Evolutionary conservation across 140 eudicot genomes (phyloP).

Genomic region (Erigeron philadelphicus): DNA sequence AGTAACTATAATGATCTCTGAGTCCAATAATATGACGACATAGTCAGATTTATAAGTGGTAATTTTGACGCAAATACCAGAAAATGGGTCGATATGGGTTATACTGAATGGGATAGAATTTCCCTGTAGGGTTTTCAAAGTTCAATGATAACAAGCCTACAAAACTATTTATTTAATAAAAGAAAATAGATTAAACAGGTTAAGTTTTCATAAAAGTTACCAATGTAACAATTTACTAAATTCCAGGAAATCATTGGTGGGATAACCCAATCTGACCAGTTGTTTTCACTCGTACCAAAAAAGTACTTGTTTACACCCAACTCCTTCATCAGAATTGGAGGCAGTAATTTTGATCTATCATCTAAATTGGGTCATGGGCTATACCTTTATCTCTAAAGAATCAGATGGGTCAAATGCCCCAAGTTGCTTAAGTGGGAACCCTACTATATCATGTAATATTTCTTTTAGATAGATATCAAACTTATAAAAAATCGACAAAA

Average conservation of each 20-base stretch:
- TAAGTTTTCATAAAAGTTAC: too few relatives aligned
- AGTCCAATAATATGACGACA: constrained; percentile 3
- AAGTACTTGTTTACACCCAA: too few relatives aligned
- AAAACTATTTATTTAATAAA: too few relatives aligned
- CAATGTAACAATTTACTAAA: too few relatives aligned
- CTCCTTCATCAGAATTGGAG: not conserved
- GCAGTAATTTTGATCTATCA: not conserved
- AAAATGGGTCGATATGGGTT: constrained; percentile 2
- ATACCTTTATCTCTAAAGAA: not conserved
- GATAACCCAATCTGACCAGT: too few relatives aligned
- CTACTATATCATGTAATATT: too few relatives aligned
- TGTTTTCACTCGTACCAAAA: too few relatives aligned
- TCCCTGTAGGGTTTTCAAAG: not conserved
- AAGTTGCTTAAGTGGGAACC: too few relatives aligned
- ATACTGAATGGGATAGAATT: not conserved
- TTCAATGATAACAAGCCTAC: too few relatives aligned
- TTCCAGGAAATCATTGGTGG: too few relatives aligned
- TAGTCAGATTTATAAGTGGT: not conserved
- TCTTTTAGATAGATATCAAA: not conserved
- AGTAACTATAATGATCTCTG: not conserved
- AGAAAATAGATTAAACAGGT: too few relatives aligned
- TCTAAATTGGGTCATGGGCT: not conserved
- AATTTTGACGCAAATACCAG: not conserved
- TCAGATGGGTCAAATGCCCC: not conserved
- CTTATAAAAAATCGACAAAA: too few relatives aligned